Percentiles rank a stretch among this genome's conserved stretches.
Evolutionary conservation across 495 filamentous ascomycete species (phyloP).

Genomic region (Sordaria brevicollis): DNA sequence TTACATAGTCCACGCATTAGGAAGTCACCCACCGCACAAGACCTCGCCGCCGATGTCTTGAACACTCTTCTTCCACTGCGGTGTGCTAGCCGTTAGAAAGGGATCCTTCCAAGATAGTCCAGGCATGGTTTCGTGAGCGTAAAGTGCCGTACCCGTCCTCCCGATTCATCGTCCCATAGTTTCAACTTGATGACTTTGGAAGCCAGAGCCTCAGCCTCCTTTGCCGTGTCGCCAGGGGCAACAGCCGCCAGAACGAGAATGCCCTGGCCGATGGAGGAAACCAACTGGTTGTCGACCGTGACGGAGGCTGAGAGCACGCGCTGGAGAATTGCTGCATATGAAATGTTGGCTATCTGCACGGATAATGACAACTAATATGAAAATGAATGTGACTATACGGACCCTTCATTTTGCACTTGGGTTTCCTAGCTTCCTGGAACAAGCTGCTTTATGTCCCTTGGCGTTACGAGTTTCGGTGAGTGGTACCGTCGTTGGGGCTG

Average conservation of each 20-base stretch:
- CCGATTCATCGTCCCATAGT: constrained; percentile 75
- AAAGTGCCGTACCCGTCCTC: constrained; percentile 38
- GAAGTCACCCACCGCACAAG: constrained; percentile 60
- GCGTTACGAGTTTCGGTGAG: not conserved
- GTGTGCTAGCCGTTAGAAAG: not conserved
- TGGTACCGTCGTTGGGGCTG: not conserved
- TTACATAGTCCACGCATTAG: not conserved
- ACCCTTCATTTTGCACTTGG: constrained; percentile 22
- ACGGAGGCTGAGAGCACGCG: constrained; percentile 96
- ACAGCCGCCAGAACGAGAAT: constrained; percentile 88
- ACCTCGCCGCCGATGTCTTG: constrained; percentile 82
- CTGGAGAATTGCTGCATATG: constrained; percentile 71
- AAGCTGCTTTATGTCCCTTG: not conserved
- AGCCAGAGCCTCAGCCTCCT: constrained; percentile 76
- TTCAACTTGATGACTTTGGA: constrained; percentile 80
- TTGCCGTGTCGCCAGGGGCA: constrained; percentile 79
- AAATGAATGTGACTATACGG: not conserved
- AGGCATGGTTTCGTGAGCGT: not conserved
- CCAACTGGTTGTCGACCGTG: constrained; percentile 80
- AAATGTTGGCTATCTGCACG: not conserved
- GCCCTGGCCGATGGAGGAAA: constrained; percentile 84
- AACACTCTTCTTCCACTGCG: constrained; percentile 79
- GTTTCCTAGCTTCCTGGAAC: not conserved
- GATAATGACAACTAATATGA: constrained; percentile 1
- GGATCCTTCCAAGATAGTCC: not conserved